Conservation (phyloP, 306 rosid genomes). For the Arachis hypogaea region DNA sequence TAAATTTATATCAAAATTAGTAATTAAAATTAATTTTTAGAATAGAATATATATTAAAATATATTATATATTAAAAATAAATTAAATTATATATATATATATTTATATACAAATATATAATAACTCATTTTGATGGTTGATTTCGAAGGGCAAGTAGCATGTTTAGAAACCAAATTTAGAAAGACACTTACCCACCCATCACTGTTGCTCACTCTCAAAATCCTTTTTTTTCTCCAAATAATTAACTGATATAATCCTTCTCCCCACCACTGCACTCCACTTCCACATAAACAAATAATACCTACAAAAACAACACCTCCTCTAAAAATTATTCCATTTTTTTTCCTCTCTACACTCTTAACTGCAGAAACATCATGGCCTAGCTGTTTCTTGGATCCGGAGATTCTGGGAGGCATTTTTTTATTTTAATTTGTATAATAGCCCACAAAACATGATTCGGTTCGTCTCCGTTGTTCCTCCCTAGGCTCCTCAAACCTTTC, state of each 20-base stretch:
- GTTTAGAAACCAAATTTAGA: not conserved
- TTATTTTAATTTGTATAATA: conserved; percentile 30
- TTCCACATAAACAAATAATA: conserved; percentile 65
- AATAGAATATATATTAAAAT: too few relatives aligned
- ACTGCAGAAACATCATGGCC: conserved; percentile 75
- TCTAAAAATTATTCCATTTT: conserved; percentile 58
- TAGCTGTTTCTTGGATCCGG: conserved; percentile 98
- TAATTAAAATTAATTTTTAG: too few relatives aligned
- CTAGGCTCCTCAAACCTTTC: conserved; percentile 64
- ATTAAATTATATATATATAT: too few relatives aligned
- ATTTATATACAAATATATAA: too few relatives aligned
- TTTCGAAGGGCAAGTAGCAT: too few relatives aligned
- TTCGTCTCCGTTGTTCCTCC: conserved; percentile 74
- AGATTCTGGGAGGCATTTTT: conserved; percentile 73
- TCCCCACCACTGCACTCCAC: conserved; percentile 49
- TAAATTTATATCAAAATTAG: too few relatives aligned
- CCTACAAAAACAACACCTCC: conserved; percentile 48
- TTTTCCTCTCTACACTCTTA: conserved; percentile 24
- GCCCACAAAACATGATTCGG: conserved; percentile 92
- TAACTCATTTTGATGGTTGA: too few relatives aligned
- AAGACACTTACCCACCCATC: conserved; percentile 52
- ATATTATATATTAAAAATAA: too few relatives aligned
- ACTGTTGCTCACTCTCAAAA: conserved; percentile 50
- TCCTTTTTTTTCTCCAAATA: conserved; percentile 11
- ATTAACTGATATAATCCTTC: conserved; percentile 51